Evolutionary conservation across 1,284 basidiomycete genomes (phyloP), one percentile per base, ranked within the genome.

Genomic region (Pisolithus thermaeus): DNA sequence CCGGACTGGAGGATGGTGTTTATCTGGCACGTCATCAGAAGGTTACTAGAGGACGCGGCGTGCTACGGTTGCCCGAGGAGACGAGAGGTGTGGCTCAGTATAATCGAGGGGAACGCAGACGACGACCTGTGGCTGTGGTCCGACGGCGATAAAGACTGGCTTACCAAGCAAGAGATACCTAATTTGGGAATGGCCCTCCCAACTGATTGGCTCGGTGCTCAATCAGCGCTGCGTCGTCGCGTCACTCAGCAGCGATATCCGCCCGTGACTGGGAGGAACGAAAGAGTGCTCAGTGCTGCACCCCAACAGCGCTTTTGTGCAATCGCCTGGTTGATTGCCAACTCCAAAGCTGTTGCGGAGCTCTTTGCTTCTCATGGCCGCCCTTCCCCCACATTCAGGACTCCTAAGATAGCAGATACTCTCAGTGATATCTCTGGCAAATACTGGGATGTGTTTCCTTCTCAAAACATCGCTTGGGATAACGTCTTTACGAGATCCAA

Each of bases 41-140:
- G 4, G 4, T 14, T 35, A 5, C 1, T 35, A 6, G 12, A 14
- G 3, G 12, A 6, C 0, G 12, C 6, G 32, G 3, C 14, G 0
- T 32, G 4, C 32, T 14, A 5, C 3, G 1, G 3, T 30, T 41
- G 39, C 39, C 39, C 20, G 14, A 23, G 4, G 3, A 1, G 9
- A 41, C 6, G 20, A 23, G 22, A 11, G 22, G 7, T 41, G 12
- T 41, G 16, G 39, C 9, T 41, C 39, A 3, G 7, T 2, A 23
- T 41, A n/a, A 41, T 41, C 4, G 39, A 41, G 39, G 39, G 39
- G 4, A 9, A 41, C 52, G 51, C 3, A 58, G 59, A 16, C 27
- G 45, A 8, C 59, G 67, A 14, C 68, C 71, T 52, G 11, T 56
- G 20, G 22, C 48, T 16, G 65, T 68, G 3, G 61, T 59, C n/a